Conservation (phyloP, 768 basidiomycete genomes). For the Collybiopsis luxurians region DNA sequence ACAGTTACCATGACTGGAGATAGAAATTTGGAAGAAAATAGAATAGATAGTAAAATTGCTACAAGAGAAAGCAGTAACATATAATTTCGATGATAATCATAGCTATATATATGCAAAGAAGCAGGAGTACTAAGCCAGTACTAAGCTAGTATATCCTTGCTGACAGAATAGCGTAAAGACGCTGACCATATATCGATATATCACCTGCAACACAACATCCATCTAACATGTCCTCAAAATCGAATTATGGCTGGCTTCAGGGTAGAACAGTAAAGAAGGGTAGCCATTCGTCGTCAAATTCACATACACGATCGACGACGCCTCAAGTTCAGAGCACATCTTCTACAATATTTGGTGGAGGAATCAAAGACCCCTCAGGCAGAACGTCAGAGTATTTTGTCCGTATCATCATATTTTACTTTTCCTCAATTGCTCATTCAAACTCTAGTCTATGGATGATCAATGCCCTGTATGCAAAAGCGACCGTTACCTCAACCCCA, state of each 20-base stretch:
- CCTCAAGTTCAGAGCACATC: conserved; percentile 73
- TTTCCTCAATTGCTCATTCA: conserved; percentile 1
- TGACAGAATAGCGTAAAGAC: neutral
- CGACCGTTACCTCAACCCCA: conserved; percentile 93
- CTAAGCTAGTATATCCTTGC: neutral
- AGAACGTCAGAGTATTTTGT: conserved; percentile 81
- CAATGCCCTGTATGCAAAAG: conserved; percentile 97
- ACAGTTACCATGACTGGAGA: conserved; percentile 7
- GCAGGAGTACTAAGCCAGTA: neutral
- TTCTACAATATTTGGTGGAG: conserved; percentile 73
- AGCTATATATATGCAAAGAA: neutral
- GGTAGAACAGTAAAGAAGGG: conserved; percentile 77
- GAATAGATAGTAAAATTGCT: neutral
- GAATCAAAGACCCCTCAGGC: conserved; percentile 84
- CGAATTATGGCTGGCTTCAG: conserved; percentile 49
- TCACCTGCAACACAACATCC: too few relatives aligned
- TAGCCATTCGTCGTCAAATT: conserved; percentile 39
- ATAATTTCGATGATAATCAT: neutral
- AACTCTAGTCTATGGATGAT: conserved; percentile 77
- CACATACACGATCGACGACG: conserved; percentile 59
- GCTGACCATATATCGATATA: too few relatives aligned
- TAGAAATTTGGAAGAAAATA: neutral
- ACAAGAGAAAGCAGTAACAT: neutral
- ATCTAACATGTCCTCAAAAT: conserved; percentile 2
- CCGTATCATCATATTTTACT: conserved; percentile 25